A percentile compares a stretch with the other conserved stretches of the same genome.
phyloP scores from a whole-genome alignment of 495 filamentous ascomycete genomes.

The Talaromyces borbonicus region DNA sequence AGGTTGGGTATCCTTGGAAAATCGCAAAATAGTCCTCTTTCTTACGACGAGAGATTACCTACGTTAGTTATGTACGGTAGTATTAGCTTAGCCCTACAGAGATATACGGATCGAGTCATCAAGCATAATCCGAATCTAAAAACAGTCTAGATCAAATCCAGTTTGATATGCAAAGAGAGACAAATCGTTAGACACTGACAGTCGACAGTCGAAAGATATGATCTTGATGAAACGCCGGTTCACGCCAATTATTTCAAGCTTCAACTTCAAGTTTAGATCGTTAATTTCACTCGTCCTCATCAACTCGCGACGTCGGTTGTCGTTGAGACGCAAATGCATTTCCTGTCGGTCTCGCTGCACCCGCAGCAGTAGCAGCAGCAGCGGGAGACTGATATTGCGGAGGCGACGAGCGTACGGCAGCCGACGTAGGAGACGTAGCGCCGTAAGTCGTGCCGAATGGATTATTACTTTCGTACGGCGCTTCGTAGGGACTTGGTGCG shows the following conservation, averaged over 20 bases:
- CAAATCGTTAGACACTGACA: neutral
- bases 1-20: constrained; percentile 71
- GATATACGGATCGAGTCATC: no score
- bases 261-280: neutral
- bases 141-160: constrained; percentile 2
- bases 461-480: constrained; percentile 4
- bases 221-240: no score
- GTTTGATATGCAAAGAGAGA: neutral
- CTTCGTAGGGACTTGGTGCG: neutral
- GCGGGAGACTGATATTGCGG: constrained; percentile 6
- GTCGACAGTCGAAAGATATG: neutral
- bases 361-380: neutral
- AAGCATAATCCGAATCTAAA: no score
- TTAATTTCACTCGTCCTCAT: neutral
- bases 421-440: neutral
- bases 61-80: neutral
- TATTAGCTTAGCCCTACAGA: no score
- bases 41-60: neutral
- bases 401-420: neutral
- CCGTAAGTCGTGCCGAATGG: neutral
- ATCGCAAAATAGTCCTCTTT: constrained; percentile 33
- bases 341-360: neutral
- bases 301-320: neutral
- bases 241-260: no score
- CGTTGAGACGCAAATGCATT: constrained; percentile 2